A percentile compares a stretch with the other conserved stretches of the same genome.
Conservation (phyloP, 192 early-diverging fungal genomes). For the Lunasporangiospora selenospora region DNA sequence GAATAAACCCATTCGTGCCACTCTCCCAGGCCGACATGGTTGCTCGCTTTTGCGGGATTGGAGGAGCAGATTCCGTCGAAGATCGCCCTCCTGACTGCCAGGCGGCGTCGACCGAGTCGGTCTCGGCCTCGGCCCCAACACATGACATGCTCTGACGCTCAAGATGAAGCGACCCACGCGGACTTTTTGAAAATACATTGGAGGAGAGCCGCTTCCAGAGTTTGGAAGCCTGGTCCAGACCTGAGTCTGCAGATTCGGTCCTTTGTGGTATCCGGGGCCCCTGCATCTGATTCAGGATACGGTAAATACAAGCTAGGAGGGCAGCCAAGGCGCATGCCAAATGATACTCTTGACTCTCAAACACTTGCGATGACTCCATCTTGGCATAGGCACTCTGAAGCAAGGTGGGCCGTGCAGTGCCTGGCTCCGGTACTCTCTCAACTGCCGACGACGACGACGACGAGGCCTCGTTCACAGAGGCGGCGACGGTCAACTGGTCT, state of each 20-base stretch:
- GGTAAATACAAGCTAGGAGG: constrained; percentile 55
- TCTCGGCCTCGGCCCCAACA: background rate
- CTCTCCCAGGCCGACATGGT: too few relatives aligned
- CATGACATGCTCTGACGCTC: background rate
- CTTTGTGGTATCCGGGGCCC: constrained; percentile 11
- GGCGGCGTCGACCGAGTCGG: too few relatives aligned
- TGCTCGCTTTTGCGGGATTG: too few relatives aligned
- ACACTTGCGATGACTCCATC: constrained; percentile 21
- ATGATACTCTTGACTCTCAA: constrained; percentile 57
- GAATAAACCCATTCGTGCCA: constrained; percentile 24
- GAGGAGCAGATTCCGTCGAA: too few relatives aligned
- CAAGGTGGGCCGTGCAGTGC: too few relatives aligned
- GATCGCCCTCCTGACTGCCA: too few relatives aligned
- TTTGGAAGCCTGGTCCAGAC: constrained; percentile 32
- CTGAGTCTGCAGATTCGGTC: constrained; percentile 38
- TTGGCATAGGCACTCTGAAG: background rate
- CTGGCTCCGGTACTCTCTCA: too few relatives aligned
- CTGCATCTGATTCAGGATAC: constrained; percentile 49
- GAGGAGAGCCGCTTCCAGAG: constrained; percentile 43
- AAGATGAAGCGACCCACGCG: background rate
- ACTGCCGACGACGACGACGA: background rate
- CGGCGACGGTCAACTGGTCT: constrained; percentile 27
- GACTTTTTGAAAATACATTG: constrained; percentile 18
- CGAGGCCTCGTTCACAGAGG: background rate
- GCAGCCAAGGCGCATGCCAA: constrained; percentile 63